Evolutionary conservation across 129 eudicot genomes (phyloP), one percentile per base, ranked within the genome.

Genomic region (Saposhnikovia divaricata): DNA sequence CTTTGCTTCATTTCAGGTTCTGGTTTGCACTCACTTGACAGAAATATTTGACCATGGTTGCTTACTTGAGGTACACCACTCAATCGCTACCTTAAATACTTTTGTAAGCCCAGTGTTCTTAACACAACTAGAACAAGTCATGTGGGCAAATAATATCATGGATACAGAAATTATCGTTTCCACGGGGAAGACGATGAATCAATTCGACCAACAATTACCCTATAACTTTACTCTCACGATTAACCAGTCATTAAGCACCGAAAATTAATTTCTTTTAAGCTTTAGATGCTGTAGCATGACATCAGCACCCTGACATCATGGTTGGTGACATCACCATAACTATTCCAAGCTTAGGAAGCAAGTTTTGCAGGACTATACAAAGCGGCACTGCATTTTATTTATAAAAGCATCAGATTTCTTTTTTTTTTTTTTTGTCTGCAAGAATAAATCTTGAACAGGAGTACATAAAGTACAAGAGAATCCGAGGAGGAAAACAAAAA

Each of bases 11-110:
- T 12, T 68, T 14, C 31, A 68, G 97, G 98, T 94, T 74, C 77
- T 94, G 80, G 82, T 94, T 75, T 92, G 96, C 82, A 94, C 98
- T 79, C 97, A 92, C 87, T 90, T 95, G 94, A 90, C 90, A 28
- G 96, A 90, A 81, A 90, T 95, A 79, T 86, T 90, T 85, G 87
- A 80, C 46, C 85, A 87, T 80, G 83, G 81, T 79, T 81, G 81
- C 82, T 82, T 95, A 76, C 80, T 86, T 69, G 85, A 87, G 98
- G 98, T 95, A 83, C 31, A 44, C 78, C 25, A 28, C 46, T 72
- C 13, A 68, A 28, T 25, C 40, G 73, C 38, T 70, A 59, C 77
- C 9, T 53, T 51, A 46, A 25, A 39, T 45, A 45, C 43, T 72
- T 82, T 6, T 27, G 2, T 61, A 12, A 28, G 10, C 34, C 43